Evolutionary conservation across 1,284 basidiomycete genomes (phyloP), one percentile per base, ranked within the genome.

Genomic region (Erythrobasidium hasegawianum): DNA sequence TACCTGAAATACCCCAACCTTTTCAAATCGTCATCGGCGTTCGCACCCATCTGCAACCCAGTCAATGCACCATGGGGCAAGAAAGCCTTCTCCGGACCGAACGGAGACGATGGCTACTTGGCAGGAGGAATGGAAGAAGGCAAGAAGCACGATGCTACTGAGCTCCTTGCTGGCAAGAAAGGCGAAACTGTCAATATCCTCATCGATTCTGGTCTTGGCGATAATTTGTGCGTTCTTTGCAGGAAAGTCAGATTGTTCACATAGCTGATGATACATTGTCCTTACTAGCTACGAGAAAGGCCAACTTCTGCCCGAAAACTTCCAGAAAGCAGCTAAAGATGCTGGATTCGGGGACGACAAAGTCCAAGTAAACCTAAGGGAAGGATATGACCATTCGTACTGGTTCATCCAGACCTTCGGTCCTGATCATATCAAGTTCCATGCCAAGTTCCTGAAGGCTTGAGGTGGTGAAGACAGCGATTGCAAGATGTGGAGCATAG

Each of bases 31-130:
- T 88, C 84, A n/a, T 95, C 91, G 10, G 96, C 91, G 0, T 98
- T 98, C 76, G 82, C 95, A 22, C 94, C 95, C 1, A 89, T 97
- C 69, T 81, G 86, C 73, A 96, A 98, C 79, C 94, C 96, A 0
- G 86, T 87, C 13, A 82, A 86, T 56, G 89, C 87, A 59, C 86
- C 88, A 0, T 97, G 95, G 94, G 95, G 96, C 33, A 81, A 87
- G 73, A 96, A 95, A 76, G 94, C 93, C 0, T 97, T 98, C 79
- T 75, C 71, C 20, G 67, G 67, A 49, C 67, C 67, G 22, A 58
- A 57, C 39, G 67, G 67, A 18, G 41, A 58, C 38, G 64, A 73
- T 2, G 90, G 90, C n/a, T 97, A 97, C 79, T 84, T 98, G 22
- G 79, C 82, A 64, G 87, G 86, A 18, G 90, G 89, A 2, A 70